Percentiles rank a stretch among this genome's conserved stretches.
phyloP scores from a whole-genome alignment of 495 filamentous ascomycete genomes.

The Lentithecium fluviatile region DNA sequence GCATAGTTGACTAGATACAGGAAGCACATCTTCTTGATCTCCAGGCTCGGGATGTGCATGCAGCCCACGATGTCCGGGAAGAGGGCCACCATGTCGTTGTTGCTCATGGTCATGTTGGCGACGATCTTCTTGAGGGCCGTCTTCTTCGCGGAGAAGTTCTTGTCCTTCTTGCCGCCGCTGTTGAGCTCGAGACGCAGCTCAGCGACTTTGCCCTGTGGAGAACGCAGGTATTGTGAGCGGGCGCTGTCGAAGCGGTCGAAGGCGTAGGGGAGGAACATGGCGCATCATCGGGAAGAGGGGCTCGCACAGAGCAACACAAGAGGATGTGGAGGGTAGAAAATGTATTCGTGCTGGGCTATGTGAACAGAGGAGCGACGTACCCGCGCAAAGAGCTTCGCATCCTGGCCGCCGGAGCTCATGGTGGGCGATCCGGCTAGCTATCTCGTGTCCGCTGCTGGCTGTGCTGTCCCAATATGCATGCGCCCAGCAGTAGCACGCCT shows the following conservation, averaged over 20 bases:
- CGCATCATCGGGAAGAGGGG: constrained; percentile 21
- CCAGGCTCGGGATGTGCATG: constrained; percentile 89
- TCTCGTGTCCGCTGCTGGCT: constrained; percentile 15
- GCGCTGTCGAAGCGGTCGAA: constrained; percentile 15
- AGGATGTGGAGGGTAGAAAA: constrained; percentile 32
- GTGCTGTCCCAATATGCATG: constrained; percentile 25
- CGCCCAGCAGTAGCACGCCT: constrained; percentile 19
- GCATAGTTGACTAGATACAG: constrained; percentile 96
- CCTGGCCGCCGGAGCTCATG: constrained; percentile 81
- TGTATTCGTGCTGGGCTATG: constrained; percentile 36
- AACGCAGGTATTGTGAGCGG: constrained; percentile 36
- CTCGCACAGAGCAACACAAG: neutral
- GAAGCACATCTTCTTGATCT: constrained; percentile 99
- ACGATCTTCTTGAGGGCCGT: constrained; percentile 99
- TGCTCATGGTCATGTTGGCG: constrained; percentile 99
- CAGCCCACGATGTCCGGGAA: constrained; percentile 93
- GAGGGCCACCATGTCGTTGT: constrained; percentile 97
- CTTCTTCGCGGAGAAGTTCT: constrained; percentile 95
- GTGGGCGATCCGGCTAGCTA: constrained; percentile 36
- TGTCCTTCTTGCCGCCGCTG: constrained; percentile 95
- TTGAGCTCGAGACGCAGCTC: constrained; percentile 94
- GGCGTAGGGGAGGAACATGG: constrained; percentile 36
- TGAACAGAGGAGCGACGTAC: constrained; percentile 61
- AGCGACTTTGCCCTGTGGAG: constrained; percentile 91
- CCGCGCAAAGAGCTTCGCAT: constrained; percentile 98